Evolutionary conservation across 345 rosid species (phyloP), one percentile per base, ranked within the genome.

Genomic region (Corchorus capsularis): DNA sequence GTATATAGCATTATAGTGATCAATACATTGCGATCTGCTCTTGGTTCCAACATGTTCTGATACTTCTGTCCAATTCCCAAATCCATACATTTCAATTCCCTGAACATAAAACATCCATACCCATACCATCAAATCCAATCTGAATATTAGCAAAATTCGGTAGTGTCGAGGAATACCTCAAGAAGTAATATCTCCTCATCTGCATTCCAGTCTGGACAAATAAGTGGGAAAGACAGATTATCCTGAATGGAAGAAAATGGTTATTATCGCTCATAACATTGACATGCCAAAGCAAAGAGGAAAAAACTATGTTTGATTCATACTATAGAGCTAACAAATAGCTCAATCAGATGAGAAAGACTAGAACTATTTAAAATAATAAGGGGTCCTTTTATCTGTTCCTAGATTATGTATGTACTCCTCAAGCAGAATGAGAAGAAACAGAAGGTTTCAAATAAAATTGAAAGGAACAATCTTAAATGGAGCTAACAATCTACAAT

Each of bases 1-100:
- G 86, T 92, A 96, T 55, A 92, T 86, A 68, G 90, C 80, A 85
- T 85, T 85, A 79, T 87, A 93, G 83, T 93, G 98, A 78, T 86
- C 82, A 37, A 91, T 86, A 79, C 97, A 93, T 75, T 91, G 94
- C 49, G 83, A 75, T 81, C 76, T 90, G 84, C 85, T 92, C 88
- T 92, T 96, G 59, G 92, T 89, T 80, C 96, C 98, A 79, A 96
- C 92, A 81, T 92, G 92, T 70, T 91, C 93, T 65, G 94, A 88
- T 79, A 93, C 98, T 89, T 96, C 99, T 66, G 77, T 77, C 99
- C 98, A 93, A 71, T 93, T 96, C 65, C 98, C 98, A 79, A 96
- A 89, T 65, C 99, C 99, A 83, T 96, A 96, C 81, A 91, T 96
- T 63, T 86, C 96, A 77, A 96, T 92, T 81, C 93, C 99, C 98